phyloP scores from a whole-genome alignment of 768 basidiomycete species.

The Boletus tomentosulus region DNA sequence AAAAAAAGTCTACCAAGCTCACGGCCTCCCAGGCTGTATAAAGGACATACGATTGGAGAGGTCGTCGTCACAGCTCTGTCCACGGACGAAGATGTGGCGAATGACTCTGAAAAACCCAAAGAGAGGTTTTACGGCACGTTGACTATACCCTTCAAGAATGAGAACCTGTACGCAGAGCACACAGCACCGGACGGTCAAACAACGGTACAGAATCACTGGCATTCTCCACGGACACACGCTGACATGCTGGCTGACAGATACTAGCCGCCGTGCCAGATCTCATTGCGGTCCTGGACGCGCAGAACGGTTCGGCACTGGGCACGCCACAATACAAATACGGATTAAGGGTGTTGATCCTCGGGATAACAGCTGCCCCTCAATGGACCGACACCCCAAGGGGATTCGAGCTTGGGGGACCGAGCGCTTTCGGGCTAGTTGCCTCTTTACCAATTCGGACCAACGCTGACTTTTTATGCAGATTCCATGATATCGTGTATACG shows the following conservation, averaged over 20 bases:
- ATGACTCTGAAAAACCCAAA: conserved; percentile 16
- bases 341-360: conserved; percentile 51
- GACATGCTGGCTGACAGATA: conserved; percentile 30
- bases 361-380: conserved; percentile 46
- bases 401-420: conserved; percentile 47
- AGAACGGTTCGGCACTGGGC: conserved; percentile 57
- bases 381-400: conserved; percentile 51
- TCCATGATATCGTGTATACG: conserved; percentile 32
- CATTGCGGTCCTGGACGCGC: conserved; percentile 59
- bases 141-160: conserved; percentile 59
- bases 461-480: conserved; percentile 18
- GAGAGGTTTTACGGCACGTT: conserved; percentile 32
- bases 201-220: conserved; percentile 10
- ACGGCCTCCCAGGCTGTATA: conserved; percentile 22
- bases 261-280: conserved; percentile 61
- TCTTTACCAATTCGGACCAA: neutral
- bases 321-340: conserved; percentile 63
- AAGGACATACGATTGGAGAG: conserved; percentile 40
- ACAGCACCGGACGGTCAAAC: conserved; percentile 27
- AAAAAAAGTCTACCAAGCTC: neutral
- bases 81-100: conserved; percentile 27
- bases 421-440: conserved; percentile 46
- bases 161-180: conserved; percentile 50
- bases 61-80: conserved; percentile 29
- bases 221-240: neutral